Evolutionary conservation across 2,329 filamentous ascomycete genomes (phyloP).

Genomic region (Sporothrix inflata): DNA sequence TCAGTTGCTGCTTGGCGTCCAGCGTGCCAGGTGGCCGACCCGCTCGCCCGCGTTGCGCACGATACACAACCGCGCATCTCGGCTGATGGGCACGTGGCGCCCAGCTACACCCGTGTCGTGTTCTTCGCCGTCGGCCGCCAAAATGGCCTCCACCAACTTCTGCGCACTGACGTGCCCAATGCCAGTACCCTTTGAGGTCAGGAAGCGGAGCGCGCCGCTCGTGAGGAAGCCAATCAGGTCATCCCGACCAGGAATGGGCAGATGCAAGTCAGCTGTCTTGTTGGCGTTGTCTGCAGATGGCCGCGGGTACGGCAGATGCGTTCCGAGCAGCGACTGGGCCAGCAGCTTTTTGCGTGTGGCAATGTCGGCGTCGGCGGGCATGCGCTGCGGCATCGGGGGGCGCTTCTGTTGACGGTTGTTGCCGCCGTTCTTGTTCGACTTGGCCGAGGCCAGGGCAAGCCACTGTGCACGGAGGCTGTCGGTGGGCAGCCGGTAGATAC

Average conservation of each 20-base stretch:
- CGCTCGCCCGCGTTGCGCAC: constrained; percentile 79
- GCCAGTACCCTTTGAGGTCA: constrained; percentile 73
- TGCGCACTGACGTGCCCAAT: constrained; percentile 66
- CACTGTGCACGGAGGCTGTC: constrained; percentile 61
- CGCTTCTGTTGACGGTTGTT: constrained; percentile 9
- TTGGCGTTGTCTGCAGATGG: constrained; percentile 42
- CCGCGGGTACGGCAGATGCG: constrained; percentile 44
- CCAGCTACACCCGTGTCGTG: background rate
- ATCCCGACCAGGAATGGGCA: constrained; percentile 69
- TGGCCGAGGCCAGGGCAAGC: constrained; percentile 56
- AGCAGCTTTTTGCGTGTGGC: constrained; percentile 50
- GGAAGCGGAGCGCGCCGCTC: constrained; percentile 79
- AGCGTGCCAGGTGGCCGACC: constrained; percentile 71
- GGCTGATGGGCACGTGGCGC: constrained; percentile 29
- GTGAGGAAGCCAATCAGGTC: constrained; percentile 92
- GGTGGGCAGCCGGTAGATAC: constrained; percentile 82
- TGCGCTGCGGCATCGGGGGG: constrained; percentile 28
- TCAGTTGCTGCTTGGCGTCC: constrained; percentile 33
- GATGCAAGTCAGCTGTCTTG: constrained; percentile 48
- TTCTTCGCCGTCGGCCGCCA: constrained; percentile 33
- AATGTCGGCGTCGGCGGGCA: constrained; percentile 39
- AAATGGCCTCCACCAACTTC: constrained; percentile 54
- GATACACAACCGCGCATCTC: constrained; percentile 68
- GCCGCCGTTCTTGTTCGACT: background rate
- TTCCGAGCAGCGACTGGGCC: constrained; percentile 53